Percentiles rank a stretch among this genome's conserved stretches.
These are phyloP conservation scores for Fusarium cyanostomum DNA, from an alignment of 2,329 filamentous ascomycete genomes.

Conservation along the genomic window DNA sequence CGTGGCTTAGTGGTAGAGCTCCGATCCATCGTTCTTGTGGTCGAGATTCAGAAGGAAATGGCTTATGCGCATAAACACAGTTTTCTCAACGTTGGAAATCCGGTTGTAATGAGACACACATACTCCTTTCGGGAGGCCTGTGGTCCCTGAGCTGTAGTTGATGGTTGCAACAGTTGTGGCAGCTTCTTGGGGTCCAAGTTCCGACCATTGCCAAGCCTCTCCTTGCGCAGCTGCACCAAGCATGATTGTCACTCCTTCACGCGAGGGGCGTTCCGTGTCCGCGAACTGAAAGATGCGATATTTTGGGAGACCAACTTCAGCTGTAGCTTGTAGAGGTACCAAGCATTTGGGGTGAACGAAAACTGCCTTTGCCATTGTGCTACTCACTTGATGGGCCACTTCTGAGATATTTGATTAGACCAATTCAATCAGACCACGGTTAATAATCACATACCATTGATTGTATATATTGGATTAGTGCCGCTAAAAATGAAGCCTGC, in stretches of 20 bases:
- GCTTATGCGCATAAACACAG: slow-evolving; percentile 55
- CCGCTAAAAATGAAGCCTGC: slow-evolving; percentile 64
- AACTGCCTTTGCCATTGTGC: slow-evolving; percentile 60
- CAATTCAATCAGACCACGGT: background rate
- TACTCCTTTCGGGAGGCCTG: slow-evolving; percentile 62
- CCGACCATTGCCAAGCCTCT: slow-evolving; percentile 53
- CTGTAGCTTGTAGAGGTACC: slow-evolving; percentile 53
- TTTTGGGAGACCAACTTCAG: slow-evolving; percentile 52
- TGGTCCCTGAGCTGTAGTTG: slow-evolving; percentile 63
- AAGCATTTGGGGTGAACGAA: slow-evolving; percentile 59
- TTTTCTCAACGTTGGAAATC: slow-evolving; percentile 61
- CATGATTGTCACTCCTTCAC: slow-evolving; percentile 48
- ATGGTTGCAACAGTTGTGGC: slow-evolving; percentile 52
- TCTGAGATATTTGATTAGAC: slow-evolving; percentile 48
- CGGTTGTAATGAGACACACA: slow-evolving; percentile 60
- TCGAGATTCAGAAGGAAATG: slow-evolving; percentile 47
- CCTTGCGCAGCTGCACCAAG: slow-evolving; percentile 47
- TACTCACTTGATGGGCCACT: slow-evolving; percentile 60
- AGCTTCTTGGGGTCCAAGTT: slow-evolving; percentile 49
- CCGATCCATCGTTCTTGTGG: slow-evolving; percentile 61
- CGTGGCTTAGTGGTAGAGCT: slow-evolving; percentile 74
- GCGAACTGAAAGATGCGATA: slow-evolving; percentile 60
- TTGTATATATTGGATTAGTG: slow-evolving; percentile 62
- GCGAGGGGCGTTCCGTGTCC: slow-evolving; percentile 47
- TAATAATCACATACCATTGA: slow-evolving; percentile 50